Evolutionary conservation across 305 asterid species (phyloP), one percentile per base, ranked within the genome.

Genomic region (Solanum hybrid): DNA sequence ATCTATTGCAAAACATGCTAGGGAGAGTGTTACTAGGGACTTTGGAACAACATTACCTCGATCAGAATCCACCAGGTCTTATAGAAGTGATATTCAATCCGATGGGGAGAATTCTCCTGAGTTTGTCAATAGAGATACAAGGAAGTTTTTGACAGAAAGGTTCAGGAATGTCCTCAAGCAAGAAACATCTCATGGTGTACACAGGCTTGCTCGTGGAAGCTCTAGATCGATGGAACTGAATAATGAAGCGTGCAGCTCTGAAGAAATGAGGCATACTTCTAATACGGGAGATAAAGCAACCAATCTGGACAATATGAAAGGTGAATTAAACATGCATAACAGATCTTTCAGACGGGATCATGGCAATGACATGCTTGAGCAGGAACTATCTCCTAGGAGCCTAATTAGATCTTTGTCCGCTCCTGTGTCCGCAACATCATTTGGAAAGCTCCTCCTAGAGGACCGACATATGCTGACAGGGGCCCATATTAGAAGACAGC

Each of bases 321-420:
- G 90, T 85, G 94, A 93, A 88, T 79, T 91, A 88, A 96, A 93
- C 91, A 94, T 89, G 87, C 93, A 89, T 77, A 93, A 93, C 90
- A 89, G 93, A 75, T 94, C 96, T 89, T 95, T 94, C 91, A 92
- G 96, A 92, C 91, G 91, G 86, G 96, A 93, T 66, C 91, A 92
- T 64, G 94, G 92, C 90, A 95, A 92, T 85, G 92, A 86, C 88
- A 87, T 91, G 89, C 92, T 90, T 90, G 94, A 91, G 34, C 90
- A 87, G 88, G 97, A 93, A 71, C 88, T 86, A 88, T 95, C 98
- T 32, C 98, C 99, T 80, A 91, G 96, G 94, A 94, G 94, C 91
- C 98, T 97, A 76, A 87, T 93, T 86, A 93, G 99, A 90, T 97
- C 98, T 90, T 90, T 96, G 95, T 97, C 99, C 3, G 98, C 99